Evolutionary conservation across 1,139 yeast species (phyloP).

Genomic region (Yamadazyma pseudoaaseri): DNA sequence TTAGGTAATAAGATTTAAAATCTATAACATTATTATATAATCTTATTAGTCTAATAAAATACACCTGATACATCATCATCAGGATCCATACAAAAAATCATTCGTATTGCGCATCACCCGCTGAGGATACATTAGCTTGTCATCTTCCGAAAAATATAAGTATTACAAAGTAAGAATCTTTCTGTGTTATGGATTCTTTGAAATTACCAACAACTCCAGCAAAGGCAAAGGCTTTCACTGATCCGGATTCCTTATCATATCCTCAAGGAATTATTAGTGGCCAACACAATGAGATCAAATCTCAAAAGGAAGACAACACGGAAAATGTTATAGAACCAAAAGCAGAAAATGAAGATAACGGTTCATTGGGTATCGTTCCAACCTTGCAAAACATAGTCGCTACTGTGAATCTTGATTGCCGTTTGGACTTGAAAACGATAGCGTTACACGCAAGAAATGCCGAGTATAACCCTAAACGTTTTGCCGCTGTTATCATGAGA

Average conservation of each 20-base stretch:
- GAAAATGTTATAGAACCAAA: constrained; percentile 36
- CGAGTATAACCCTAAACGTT: constrained; percentile 95
- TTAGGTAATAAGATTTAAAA: constrained; percentile 3
- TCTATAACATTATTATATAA: constrained; percentile 1
- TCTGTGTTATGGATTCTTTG: constrained; percentile 80
- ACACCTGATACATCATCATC: too few species aligned
- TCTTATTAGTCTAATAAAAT: constrained; percentile 2
- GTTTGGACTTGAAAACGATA: constrained; percentile 92
- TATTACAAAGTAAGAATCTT: too few species aligned
- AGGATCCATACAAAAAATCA: too few species aligned
- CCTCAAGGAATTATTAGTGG: constrained; percentile 48
- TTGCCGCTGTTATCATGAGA: constrained; percentile 99
- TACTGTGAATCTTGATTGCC: constrained; percentile 93
- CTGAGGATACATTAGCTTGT: constrained; percentile 48
- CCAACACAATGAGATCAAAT: constrained; percentile 13
- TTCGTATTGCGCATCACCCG: not conserved
- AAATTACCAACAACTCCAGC: constrained; percentile 81
- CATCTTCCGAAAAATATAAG: constrained; percentile 16
- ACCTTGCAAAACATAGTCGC: constrained; percentile 97
- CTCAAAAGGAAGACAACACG: constrained; percentile 30
- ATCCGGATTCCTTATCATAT: constrained; percentile 62
- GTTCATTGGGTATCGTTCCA: constrained; percentile 92
- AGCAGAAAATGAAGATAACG: constrained; percentile 59
- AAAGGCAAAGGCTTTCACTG: constrained; percentile 72
- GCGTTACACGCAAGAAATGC: constrained; percentile 99